Base-by-base conservation (phyloP, 1,284 basidiomycete species). In the Trametes sp. region DNA sequence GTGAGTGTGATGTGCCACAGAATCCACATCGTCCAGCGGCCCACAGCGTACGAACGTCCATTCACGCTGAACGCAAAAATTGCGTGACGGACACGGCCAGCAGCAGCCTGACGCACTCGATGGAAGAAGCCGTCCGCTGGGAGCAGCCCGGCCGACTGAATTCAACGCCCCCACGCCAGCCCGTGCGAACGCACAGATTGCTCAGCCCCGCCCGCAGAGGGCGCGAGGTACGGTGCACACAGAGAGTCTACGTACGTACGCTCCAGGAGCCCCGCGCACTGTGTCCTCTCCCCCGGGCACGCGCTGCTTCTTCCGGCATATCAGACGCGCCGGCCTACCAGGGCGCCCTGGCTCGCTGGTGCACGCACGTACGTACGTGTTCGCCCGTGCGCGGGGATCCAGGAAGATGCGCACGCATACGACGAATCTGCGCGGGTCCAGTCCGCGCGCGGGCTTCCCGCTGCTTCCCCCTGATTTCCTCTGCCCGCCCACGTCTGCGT, bases 231-330 rank as follows among this genome's bases (percentile, higher is more conserved):
- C n/a, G n/a, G n/a, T n/a, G n/a, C n/a, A n/a, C n/a, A n/a, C n/a
- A n/a, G n/a, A 38, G 31, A 21, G 23, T 19, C 23, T 36, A 23
- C 45, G 33, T 21, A 16, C 31, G 31, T 33, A 33, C 6, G 38
- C 38, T 14, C n/a, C n/a, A n/a, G 38, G 38, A n/a, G 38, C 38
- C 16, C 38, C 49, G 36, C 46, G 38, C 50, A 42, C 21, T 52
- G 51, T 51, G 38, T 60, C 59, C 59, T 50, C 36, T 50, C 45
- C 52, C 36, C 35, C 52, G 59, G 59, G 45, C 36, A 5, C 36
- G 3, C n/a, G 13, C 19, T 9, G 35, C 58, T 28, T 19, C 52
- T 42, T 60, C n/a, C 16, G 59, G 52, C 28, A 28, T 14, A 50
- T 60, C 44, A 19, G 42, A 5, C 13, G 10, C 16, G 33, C 28